phyloP scores from a whole-genome alignment of 2,329 filamentous ascomycete genomes.

The Septoria linicola region DNA sequence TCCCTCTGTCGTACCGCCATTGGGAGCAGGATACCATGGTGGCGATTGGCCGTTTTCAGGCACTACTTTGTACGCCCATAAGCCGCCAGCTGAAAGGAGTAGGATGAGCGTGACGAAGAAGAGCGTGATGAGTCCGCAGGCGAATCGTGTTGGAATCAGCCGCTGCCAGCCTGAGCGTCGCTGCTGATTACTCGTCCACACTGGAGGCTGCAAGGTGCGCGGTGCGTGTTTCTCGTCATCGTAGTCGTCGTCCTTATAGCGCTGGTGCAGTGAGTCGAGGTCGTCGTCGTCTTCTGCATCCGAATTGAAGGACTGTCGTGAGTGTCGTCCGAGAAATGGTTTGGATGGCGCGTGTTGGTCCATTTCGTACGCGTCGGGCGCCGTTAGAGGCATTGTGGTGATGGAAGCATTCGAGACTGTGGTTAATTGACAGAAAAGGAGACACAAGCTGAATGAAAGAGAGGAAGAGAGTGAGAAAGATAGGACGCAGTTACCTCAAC shows the following conservation, averaged over 20 bases:
- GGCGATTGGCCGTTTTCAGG: slow-evolving; percentile 46
- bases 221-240: slow-evolving; percentile 28
- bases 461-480: too few relatives aligned
- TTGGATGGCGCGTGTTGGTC: slow-evolving; percentile 27
- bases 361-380: slow-evolving; percentile 35
- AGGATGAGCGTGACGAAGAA: slow-evolving; percentile 45
- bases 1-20: slow-evolving; percentile 65
- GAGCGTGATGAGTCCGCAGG: slow-evolving; percentile 44
- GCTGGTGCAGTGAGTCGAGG: slow-evolving; percentile 42
- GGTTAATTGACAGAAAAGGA: too few relatives aligned
- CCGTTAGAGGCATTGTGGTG: slow-evolving; percentile 31
- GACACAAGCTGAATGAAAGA: too few relatives aligned
- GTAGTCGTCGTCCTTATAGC: slow-evolving; percentile 44
- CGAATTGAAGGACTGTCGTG: slow-evolving; percentile 20
- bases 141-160: slow-evolving; percentile 43
- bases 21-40: slow-evolving; percentile 67
- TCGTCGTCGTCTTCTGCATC: slow-evolving; percentile 39
- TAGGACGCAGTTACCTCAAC: too few relatives aligned
- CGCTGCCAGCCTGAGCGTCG: slow-evolving; percentile 26
- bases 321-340: slow-evolving; percentile 17
- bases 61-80: slow-evolving; percentile 47
- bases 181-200: slow-evolving; percentile 26
- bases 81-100: slow-evolving; percentile 45
- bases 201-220: slow-evolving; percentile 25
- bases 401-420: slow-evolving; percentile 4